These are phyloP conservation scores for Sclerotinia glacialis DNA, from an alignment of 2,329 filamentous ascomycete genomes.

Conservation along the genomic window DNA sequence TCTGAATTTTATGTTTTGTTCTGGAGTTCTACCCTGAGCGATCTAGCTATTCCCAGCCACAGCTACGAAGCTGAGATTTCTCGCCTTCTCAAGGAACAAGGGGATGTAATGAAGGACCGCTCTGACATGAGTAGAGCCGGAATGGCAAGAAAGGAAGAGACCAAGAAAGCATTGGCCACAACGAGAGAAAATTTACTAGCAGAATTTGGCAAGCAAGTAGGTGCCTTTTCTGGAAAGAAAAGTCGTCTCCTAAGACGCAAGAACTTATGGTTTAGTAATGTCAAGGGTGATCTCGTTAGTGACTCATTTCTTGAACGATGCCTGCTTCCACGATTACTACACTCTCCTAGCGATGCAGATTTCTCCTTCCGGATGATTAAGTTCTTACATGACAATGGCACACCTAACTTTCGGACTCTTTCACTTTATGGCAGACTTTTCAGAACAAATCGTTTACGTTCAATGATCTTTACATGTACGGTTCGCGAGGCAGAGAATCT, in stretches of 20 bases:
- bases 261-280: slow-evolving; percentile 70
- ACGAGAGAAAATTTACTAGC: slow-evolving; percentile 67
- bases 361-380: slow-evolving; percentile 85
- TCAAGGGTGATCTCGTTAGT: slow-evolving; percentile 65
- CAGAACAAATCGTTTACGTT: slow-evolving; percentile 73
- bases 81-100: slow-evolving; percentile 63
- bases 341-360: slow-evolving; percentile 84
- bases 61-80: slow-evolving; percentile 77
- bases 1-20: slow-evolving; percentile 85
- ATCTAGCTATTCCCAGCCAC: slow-evolving; percentile 71
- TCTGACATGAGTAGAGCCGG: slow-evolving; percentile 68
- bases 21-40: slow-evolving; percentile 83
- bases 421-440: slow-evolving; percentile 83
- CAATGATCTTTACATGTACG: slow-evolving; percentile 84
- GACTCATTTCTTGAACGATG: slow-evolving; percentile 84
- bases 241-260: slow-evolving; percentile 73
- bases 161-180: slow-evolving; percentile 66
- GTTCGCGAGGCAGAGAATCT: slow-evolving; percentile 88
- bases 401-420: slow-evolving; percentile 82
- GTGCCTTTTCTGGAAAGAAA: slow-evolving; percentile 64
- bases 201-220: slow-evolving; percentile 69
- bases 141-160: slow-evolving; percentile 64
- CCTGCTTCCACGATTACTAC: slow-evolving; percentile 79
- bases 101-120: slow-evolving; percentile 66
- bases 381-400: slow-evolving; percentile 79